Evolutionary conservation across 2,329 filamentous ascomycete species (phyloP), one percentile per base, ranked within the genome.

Genomic region (Xylogone sp.): DNA sequence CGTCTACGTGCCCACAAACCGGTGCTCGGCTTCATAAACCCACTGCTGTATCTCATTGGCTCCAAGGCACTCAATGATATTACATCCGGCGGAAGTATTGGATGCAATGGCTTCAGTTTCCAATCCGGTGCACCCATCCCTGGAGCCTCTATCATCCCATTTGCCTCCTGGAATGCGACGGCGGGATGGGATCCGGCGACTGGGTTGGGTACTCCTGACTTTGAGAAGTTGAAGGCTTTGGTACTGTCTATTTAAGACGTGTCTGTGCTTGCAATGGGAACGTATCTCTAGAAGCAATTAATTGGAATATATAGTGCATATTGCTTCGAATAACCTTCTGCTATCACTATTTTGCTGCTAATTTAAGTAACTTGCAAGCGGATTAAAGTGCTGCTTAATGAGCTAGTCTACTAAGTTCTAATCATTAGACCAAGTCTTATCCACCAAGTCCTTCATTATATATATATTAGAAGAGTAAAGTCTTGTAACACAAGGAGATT

Each of bases 1-100:
- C 69, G 81, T 24, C 63, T 85, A 20, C 68, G 73, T 1, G 69
- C 69, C 10, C 77, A 78, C 3, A 75, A 77, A 62, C 59, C 60
- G 5, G 57, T 63, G 1, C 58, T 73, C 2, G 70, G 71, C 5
- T 73, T 71, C 59, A 50, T 73, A 46, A 74, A 73, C 56, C 71
- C 71, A 3, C 66, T 66, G 60, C 50, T 73, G 16, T 73, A 73
- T 48, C 49, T 56, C 5, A 53, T 58, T 20, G 63, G 62, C 18
- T 61, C 56, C 45, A 62, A 59, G 19, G 68, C 62, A 2, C 57
- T 73, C 19, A 71, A 64, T 6, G 71, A 74, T 57, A 68, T 74
- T 42, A 67, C 62, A 0, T 46, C 49, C 2, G 71, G 71, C 13
- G 63, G 63, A 12, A 65, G 65, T 10, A 56, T 61, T 18, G 71